Base-by-base conservation (phyloP, 1,139 yeast species). In the Hyphopichia burtonii region DNA sequence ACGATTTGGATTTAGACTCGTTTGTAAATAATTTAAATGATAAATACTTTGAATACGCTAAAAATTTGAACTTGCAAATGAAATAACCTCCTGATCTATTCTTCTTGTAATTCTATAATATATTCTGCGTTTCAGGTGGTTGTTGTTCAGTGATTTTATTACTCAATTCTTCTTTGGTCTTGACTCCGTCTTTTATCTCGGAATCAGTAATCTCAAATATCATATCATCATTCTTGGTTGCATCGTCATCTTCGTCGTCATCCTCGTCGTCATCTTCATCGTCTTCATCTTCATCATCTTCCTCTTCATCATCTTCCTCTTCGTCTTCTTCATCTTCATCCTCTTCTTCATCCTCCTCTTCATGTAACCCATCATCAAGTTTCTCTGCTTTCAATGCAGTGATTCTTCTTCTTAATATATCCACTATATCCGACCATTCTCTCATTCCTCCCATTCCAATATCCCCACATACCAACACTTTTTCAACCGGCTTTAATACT, bases 381-480 rank as follows among this genome's bases (percentile, higher is more conserved):
- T 52, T 58, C 58, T 35, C 63, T 3, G 62, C 62, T 46, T 65
- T 66, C 41, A 74, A 59, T 10, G 66, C 53, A 30, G 56, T 67
- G 50, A 70, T 76, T 49, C 71, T 73, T 45, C 80, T 75, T 40
- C 88, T 82, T 42, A 89, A 63, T 14, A 82, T 80, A 54, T 89
- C 96, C 10, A 90, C 97, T 42, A 91, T 79, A 50, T 90, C 97
- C 47, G 82, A 87, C 78, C 86, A 83, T 56, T 86, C 93, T 83
- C 85, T 82, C 94, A 86, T 86, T 43, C 94, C 94, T 33, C 94
- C 93, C 91, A 86, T 87, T 28, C 96, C 99, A 44, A 93, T 88
- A 63, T 93, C 99, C 39, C 99, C 99, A 69, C 96, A 89, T 4
- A 88, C 89, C 50, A 89, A 73, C 7, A 91, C 95, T 62, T 93